These are phyloP conservation scores for Mallotus nudiflorus DNA, from an alignment of 345 rosid species.

Conservation along the genomic window DNA sequence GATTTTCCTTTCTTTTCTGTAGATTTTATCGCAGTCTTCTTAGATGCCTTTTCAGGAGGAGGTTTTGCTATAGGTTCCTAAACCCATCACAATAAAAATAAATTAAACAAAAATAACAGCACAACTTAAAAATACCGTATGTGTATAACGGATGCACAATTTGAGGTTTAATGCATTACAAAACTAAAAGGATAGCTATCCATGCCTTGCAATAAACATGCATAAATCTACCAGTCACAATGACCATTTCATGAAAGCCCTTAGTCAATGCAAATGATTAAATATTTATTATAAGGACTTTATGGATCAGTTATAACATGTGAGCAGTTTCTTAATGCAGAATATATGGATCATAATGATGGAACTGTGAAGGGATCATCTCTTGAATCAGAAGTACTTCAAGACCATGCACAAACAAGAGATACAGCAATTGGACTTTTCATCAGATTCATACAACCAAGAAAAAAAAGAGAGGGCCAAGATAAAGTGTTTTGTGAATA, in stretches of 20 bases:
- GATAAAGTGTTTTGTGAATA: background rate
- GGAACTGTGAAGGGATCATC: background rate
- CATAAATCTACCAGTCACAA: background rate
- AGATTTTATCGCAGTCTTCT: constrained; percentile 51
- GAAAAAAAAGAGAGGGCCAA: no score
- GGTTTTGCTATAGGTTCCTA: constrained; percentile 49
- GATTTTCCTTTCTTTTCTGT: constrained; percentile 58
- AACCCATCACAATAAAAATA: background rate
- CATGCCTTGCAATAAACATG: background rate
- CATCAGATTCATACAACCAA: no score
- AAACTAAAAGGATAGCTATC: background rate
- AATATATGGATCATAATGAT: background rate
- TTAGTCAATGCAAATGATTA: background rate
- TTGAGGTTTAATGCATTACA: background rate
- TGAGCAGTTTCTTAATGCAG: background rate
- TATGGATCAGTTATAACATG: background rate
- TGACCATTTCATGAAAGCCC: background rate
- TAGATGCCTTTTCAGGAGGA: constrained; percentile 35
- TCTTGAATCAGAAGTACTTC: background rate
- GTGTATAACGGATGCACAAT: no score
- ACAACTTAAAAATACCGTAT: background rate
- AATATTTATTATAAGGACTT: background rate
- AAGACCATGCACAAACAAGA: background rate
- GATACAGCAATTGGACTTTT: background rate
- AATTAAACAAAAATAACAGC: background rate